Evolutionary conservation across 225 moss, liverwort and hornwort genomes (phyloP).

Genomic region (Pleurozium schreberi): DNA sequence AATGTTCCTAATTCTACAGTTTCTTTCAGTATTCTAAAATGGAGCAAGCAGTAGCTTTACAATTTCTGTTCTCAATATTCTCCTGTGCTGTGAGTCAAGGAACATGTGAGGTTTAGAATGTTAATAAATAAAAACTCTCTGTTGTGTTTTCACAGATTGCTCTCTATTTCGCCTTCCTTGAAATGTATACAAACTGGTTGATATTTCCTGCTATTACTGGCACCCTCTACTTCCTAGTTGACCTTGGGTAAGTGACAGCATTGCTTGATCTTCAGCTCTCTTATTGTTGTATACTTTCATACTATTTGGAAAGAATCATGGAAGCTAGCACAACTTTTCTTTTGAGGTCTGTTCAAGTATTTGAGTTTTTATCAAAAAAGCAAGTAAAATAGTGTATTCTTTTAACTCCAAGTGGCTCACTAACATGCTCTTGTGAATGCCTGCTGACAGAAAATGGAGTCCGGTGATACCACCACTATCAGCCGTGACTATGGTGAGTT

Average conservation of each 20-base stretch:
- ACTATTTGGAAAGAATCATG: neutral
- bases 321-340: neutral
- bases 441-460: constrained; percentile 29
- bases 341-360: neutral
- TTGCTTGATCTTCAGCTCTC: neutral
- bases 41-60: neutral
- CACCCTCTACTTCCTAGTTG: constrained; percentile 29
- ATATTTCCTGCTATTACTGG: constrained; percentile 34
- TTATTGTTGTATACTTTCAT: neutral
- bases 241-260: constrained; percentile 24
- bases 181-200: constrained; percentile 46
- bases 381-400: neutral
- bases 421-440: neutral
- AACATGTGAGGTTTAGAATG: neutral
- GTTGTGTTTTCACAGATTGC: constrained; percentile 26
- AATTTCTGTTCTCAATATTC: neutral
- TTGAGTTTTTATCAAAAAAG: neutral
- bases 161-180: constrained; percentile 34
- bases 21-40: neutral
- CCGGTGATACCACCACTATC: constrained; percentile 42
- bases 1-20: neutral
- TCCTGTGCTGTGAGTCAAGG: neutral
- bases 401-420: neutral
- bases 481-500: constrained; percentile 51
- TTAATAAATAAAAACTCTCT: neutral